phyloP scores from a whole-genome alignment of 1,284 basidiomycete species.

The Ganoderma lingzhi region DNA sequence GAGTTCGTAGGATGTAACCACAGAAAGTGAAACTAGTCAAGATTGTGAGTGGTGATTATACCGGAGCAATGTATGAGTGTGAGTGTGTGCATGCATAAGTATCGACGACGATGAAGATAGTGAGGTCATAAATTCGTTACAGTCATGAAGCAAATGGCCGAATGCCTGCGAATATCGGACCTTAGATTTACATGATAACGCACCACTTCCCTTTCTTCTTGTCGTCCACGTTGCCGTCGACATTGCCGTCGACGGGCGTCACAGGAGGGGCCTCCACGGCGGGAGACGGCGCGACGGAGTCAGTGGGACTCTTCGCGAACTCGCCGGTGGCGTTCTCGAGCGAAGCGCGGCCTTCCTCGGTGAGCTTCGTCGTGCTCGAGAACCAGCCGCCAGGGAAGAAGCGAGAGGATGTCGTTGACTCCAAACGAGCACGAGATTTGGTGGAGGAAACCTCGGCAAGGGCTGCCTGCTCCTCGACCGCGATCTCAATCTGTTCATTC shows the following conservation, averaged over 20 bases:
- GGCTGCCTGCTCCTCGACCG: slow-evolving; percentile 23
- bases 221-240: slow-evolving; percentile 35
- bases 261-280: slow-evolving; percentile 36
- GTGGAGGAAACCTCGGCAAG: slow-evolving; percentile 33
- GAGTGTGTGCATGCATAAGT: slow-evolving; percentile 28
- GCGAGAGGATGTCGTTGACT: slow-evolving; percentile 60
- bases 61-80: slow-evolving; percentile 22
- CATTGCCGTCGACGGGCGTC: slow-evolving; percentile 37
- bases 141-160: slow-evolving; percentile 28
- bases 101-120: slow-evolving; percentile 19
- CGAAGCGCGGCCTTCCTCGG: slow-evolving; percentile 53
- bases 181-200: slow-evolving; percentile 40
- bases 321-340: slow-evolving; percentile 60
- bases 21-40: slow-evolving; percentile 21
- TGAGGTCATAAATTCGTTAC: slow-evolving; percentile 32
- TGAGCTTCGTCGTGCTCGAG: slow-evolving; percentile 45
- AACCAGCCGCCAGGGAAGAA: slow-evolving; percentile 68
- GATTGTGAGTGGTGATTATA: slow-evolving; percentile 32
- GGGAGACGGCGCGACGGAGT: slow-evolving; percentile 25
- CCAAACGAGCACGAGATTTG: slow-evolving; percentile 49
- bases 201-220: slow-evolving; percentile 41
- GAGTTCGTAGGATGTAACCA: slow-evolving; percentile 19
- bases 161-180: slow-evolving; percentile 10
- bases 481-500: slow-evolving; percentile 33
- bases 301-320: slow-evolving; percentile 44